Percentiles rank a stretch among this genome's conserved stretches.
These are phyloP conservation scores for Pestalotiopsis sp. DNA, from an alignment of 2,329 filamentous ascomycete species.

Conservation along the genomic window DNA sequence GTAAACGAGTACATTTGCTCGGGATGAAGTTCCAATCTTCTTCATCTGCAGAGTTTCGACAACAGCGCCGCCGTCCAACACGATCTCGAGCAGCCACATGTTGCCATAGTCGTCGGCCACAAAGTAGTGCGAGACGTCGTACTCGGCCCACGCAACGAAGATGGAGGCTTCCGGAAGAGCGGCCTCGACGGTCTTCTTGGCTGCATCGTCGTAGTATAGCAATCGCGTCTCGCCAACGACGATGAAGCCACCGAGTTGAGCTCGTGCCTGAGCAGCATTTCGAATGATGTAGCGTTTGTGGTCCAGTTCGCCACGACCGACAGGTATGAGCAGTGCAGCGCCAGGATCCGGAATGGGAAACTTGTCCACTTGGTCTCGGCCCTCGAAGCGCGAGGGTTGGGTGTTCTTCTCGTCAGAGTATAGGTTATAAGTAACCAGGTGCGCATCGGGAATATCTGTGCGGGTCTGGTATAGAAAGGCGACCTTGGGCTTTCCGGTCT, in stretches of 20 bases:
- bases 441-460: conserved; percentile 53
- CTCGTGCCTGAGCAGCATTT: conserved; percentile 53
- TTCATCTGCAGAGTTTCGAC: conserved; percentile 75
- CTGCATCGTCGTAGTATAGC: conserved; percentile 82
- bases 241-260: conserved; percentile 70
- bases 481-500: conserved; percentile 59
- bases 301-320: conserved; percentile 55
- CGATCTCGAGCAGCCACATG: conserved; percentile 81
- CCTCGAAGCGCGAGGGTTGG: conserved; percentile 57
- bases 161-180: conserved; percentile 74
- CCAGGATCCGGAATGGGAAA: conserved; percentile 57
- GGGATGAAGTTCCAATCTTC: conserved; percentile 67
- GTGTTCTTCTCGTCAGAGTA: conserved; percentile 60
- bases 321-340: conserved; percentile 64
- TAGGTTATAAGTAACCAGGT: conserved; percentile 61
- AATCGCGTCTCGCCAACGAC: conserved; percentile 81
- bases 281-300: conserved; percentile 64
- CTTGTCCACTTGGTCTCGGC: conserved; percentile 56
- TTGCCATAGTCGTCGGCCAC: conserved; percentile 89
- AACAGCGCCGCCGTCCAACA: conserved; percentile 60
- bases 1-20: conserved; percentile 79
- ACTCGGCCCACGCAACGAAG: conserved; percentile 88
- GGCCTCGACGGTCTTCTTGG: conserved; percentile 65
- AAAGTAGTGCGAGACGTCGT: conserved; percentile 82
- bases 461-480: conserved; percentile 61